phyloP scores from a whole-genome alignment of 352 stramenopile genomes.

The Phytophthora sp. region DNA sequence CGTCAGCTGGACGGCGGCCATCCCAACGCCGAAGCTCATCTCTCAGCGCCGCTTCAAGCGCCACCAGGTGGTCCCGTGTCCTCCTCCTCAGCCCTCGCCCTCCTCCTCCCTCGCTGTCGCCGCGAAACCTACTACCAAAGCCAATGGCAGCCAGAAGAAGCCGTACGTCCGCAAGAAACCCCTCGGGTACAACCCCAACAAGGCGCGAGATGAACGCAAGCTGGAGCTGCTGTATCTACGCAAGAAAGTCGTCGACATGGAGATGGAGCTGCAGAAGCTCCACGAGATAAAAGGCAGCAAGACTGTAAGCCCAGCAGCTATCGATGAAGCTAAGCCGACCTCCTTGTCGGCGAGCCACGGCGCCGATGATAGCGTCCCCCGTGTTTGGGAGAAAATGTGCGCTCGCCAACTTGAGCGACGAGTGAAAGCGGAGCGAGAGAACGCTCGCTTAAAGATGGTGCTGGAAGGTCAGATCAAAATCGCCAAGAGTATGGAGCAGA shows the following conservation, averaged over 20 bases:
- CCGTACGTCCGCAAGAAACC: conserved; percentile 36
- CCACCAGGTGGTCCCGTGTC: conserved; percentile 19
- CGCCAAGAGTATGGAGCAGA: conserved; percentile 44
- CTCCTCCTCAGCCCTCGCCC: neutral
- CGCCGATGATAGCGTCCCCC: conserved; percentile 12
- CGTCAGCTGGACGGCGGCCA: conserved; percentile 1
- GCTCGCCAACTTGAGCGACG: conserved; percentile 28
- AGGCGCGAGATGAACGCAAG: conserved; percentile 47
- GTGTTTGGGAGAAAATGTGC: conserved; percentile 43
- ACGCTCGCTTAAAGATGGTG: conserved; percentile 40
- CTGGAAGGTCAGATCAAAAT: conserved; percentile 47
- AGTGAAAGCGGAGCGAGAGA: conserved; percentile 42
- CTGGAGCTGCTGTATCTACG: conserved; percentile 49
- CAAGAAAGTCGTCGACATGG: conserved; percentile 46
- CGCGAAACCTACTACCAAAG: neutral
- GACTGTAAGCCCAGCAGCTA: too few species aligned
- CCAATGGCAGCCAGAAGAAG: conserved; percentile 14
- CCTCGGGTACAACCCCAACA: conserved; percentile 46
- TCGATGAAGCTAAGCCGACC: too few species aligned
- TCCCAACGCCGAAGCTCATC: conserved; percentile 3
- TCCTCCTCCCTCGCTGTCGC: neutral
- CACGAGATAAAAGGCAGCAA: conserved; percentile 21
- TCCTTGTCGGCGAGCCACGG: neutral
- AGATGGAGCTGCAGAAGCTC: conserved; percentile 39
- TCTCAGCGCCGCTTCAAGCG: conserved; percentile 18